Base-by-base conservation (phyloP, 192 early-diverging fungal genomes). In the Backusella parvicylindrica region DNA sequence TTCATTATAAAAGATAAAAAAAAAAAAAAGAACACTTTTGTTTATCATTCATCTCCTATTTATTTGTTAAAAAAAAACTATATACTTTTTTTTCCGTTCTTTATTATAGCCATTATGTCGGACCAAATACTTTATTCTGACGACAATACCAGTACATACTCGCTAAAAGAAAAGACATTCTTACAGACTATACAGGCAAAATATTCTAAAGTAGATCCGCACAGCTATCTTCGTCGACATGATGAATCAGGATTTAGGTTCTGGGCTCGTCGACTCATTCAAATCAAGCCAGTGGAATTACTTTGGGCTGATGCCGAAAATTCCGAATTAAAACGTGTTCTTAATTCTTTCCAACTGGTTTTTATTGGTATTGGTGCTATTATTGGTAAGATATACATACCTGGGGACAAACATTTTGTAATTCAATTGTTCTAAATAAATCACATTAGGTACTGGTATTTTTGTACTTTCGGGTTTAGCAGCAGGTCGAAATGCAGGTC, bases 401-500 rank as follows among this genome's bases (percentile, higher is more conserved):
- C n/a, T n/a, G n/a, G n/a, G n/a, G n/a, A n/a, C n/a, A n/a, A n/a
- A n/a, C n/a, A n/a, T n/a, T n/a, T n/a, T n/a, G n/a, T n/a, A 50
- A 0, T 50, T 50, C 18, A 26, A 56, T n/a, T 16, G 6, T 21
- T 26, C 23, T 28, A 60, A 12, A 12, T 26, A 60, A 56, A 60
- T 28, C 8, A 28, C 9, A 11, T 11, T 60, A 60, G 53, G 53
- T 56, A 81, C 75, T 40, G 80, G 80, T 66, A 81, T 81, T 26
- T 81, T 81, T 69, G 80, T 81, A 12, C 38, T 81, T 6, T 81
- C 80, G 16, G 92, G 92, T 43, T 80, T 82, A 8, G 95, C 94
- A 1, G 96, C 96, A 23, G 86, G 82, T 0, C 79, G 88, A 11
- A 87, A 94, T 69, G 91, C 96, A 16, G 96, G 96, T 0, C 96